Percentiles rank a stretch among this genome's conserved stretches.
phyloP scores from a whole-genome alignment of 1,139 yeast species.

The Diutina neorugosa region DNA sequence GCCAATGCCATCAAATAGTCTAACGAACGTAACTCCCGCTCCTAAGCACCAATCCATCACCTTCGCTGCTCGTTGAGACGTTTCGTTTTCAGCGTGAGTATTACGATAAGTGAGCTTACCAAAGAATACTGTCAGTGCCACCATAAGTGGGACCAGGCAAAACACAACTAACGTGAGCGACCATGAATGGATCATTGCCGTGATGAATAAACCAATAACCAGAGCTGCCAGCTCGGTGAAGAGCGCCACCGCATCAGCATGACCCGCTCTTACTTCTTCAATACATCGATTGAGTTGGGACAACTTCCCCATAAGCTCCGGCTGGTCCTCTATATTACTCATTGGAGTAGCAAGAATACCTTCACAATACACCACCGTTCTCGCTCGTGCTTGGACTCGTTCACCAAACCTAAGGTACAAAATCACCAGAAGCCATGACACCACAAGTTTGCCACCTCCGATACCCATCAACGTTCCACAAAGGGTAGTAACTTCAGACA shows the following conservation, averaged over 20 bases:
- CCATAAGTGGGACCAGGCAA: slow-evolving; percentile 61
- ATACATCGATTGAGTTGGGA: slow-evolving; percentile 62
- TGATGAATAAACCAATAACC: slow-evolving; percentile 42
- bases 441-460: slow-evolving; percentile 41
- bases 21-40: slow-evolving; percentile 42
- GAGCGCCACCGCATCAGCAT: slow-evolving; percentile 55
- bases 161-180: slow-evolving; percentile 63
- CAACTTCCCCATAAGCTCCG: slow-evolving; percentile 47
- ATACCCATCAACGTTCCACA: slow-evolving; percentile 45
- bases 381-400: slow-evolving; percentile 46
- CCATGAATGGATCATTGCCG: slow-evolving; percentile 77
- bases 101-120: slow-evolving; percentile 38
- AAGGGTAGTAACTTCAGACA: background rate
- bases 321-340: slow-evolving; percentile 49
- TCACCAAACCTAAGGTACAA: slow-evolving; percentile 70
- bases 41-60: slow-evolving; percentile 59
- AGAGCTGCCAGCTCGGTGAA: slow-evolving; percentile 41
- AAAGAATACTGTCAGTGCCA: slow-evolving; percentile 33
- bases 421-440: slow-evolving; percentile 44
- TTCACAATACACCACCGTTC: slow-evolving; percentile 26
- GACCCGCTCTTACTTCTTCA: slow-evolving; percentile 64
- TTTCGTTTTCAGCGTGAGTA: slow-evolving; percentile 45
- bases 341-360: slow-evolving; percentile 26
- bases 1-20: slow-evolving; percentile 46
- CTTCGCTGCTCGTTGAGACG: slow-evolving; percentile 45